These are phyloP conservation scores for Marasmius sp. DNA, from an alignment of 1,284 basidiomycete species.

Conservation along the genomic window DNA sequence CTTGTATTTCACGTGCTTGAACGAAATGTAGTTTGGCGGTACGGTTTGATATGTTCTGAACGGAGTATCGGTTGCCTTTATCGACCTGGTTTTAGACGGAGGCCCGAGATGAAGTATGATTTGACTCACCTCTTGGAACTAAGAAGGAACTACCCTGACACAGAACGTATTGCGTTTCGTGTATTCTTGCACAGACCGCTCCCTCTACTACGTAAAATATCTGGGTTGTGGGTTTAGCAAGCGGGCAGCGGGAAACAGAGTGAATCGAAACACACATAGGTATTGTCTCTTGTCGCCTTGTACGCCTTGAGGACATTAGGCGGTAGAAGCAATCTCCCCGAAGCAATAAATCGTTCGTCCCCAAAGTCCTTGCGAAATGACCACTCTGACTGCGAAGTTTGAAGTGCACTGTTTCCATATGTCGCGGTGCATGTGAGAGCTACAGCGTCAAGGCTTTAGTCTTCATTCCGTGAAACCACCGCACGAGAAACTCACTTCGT, in stretches of 20 bases:
- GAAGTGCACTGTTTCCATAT: slow-evolving; percentile 1
- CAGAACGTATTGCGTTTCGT: slow-evolving; percentile 12
- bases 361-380: slow-evolving; percentile 14
- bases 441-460: neutral
- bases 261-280: slow-evolving; percentile 12
- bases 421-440: slow-evolving; percentile 12
- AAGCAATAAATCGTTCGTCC: slow-evolving; percentile 15
- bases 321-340: slow-evolving; percentile 13
- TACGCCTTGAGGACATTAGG: slow-evolving; percentile 9
- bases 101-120: neutral
- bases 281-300: slow-evolving; percentile 17
- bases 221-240: slow-evolving; percentile 1
- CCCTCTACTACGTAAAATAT: slow-evolving; percentile 18
- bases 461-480: neutral
- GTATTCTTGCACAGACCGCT: slow-evolving; percentile 16
- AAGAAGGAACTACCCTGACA: slow-evolving; percentile 15
- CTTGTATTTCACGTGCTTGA: slow-evolving; percentile 16
- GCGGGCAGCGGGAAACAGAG: neutral
- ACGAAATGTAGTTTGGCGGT: slow-evolving; percentile 15
- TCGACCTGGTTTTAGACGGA: neutral
- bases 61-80: slow-evolving; percentile 15
- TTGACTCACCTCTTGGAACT: slow-evolving; percentile 15
- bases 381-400: slow-evolving; percentile 7
- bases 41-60: slow-evolving; percentile 17
- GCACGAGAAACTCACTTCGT: slow-evolving; percentile 8